Evolutionary conservation across 2,329 filamentous ascomycete genomes (phyloP).

Genomic region (Diaporthe capsici): DNA sequence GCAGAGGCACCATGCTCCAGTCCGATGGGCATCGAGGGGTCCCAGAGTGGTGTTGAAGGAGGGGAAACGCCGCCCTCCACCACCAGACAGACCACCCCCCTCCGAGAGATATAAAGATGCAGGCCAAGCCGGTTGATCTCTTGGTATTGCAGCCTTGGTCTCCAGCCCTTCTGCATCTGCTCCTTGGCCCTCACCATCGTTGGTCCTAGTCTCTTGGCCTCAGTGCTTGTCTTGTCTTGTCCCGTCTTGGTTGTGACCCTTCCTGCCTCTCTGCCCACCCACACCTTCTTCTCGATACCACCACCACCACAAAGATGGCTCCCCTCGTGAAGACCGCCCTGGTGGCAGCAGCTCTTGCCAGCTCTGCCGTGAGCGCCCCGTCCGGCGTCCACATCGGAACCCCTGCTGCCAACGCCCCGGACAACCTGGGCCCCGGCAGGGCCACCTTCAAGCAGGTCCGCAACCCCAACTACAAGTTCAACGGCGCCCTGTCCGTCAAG

Average conservation of each 20-base stretch:
- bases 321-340: constrained; percentile 24
- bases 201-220: constrained; percentile 26
- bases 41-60: not conserved
- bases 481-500: constrained; percentile 42
- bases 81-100: not conserved
- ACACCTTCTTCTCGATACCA: not conserved
- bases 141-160: not conserved
- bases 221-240: constrained; percentile 24
- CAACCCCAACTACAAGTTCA: constrained; percentile 42
- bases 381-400: constrained; percentile 29
- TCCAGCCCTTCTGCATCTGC: constrained; percentile 26
- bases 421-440: constrained; percentile 31
- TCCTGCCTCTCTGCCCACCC: not conserved
- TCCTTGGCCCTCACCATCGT: constrained; percentile 33
- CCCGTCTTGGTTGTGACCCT: constrained; percentile 31
- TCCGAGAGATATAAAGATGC: constrained; percentile 31
- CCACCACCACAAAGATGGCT: constrained; percentile 22
- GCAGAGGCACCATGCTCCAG: not conserved
- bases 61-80: not conserved
- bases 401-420: constrained; percentile 12
- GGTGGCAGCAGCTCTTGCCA: constrained; percentile 34
- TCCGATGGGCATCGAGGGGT: not conserved
- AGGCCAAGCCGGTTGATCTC: constrained; percentile 16
- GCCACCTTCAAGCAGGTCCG: constrained; percentile 40
- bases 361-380: constrained; percentile 34